These are phyloP conservation scores for Talaromyces sp. DNA, from an alignment of 2,329 filamentous ascomycete genomes.

Conservation along the genomic window DNA sequence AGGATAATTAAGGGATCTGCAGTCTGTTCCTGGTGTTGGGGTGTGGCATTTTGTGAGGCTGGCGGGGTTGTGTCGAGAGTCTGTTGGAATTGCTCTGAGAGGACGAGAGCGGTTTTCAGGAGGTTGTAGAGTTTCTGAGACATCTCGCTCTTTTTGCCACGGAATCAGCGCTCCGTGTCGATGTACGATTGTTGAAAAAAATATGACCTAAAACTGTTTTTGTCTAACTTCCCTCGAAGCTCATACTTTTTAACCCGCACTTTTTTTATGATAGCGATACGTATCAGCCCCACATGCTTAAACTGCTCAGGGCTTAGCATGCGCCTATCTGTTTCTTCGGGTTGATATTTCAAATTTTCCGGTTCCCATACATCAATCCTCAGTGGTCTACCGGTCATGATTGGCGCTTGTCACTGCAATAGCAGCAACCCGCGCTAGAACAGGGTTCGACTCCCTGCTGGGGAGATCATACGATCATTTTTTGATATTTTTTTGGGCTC, in stretches of 20 bases:
- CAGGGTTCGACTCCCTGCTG: conserved; percentile 5
- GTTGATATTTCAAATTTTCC: background rate
- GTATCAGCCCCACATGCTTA: background rate
- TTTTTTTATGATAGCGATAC: background rate
- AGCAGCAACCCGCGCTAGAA: conserved; percentile 3
- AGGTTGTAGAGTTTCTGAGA: conserved; percentile 30
- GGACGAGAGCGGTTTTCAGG: conserved; percentile 34
- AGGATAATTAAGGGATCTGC: conserved; percentile 56
- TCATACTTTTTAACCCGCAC: background rate
- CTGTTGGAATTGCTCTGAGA: conserved; percentile 40
- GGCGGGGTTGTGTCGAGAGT: conserved; percentile 30
- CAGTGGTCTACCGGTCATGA: conserved; percentile 6
- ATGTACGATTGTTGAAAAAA: background rate
- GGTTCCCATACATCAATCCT: background rate
- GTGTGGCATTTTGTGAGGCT: background rate
- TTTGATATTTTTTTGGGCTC: background rate
- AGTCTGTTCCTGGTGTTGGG: no score
- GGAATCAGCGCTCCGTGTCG: background rate
- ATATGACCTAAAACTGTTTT: no score
- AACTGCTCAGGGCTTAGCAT: background rate
- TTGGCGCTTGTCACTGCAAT: conserved; percentile 4
- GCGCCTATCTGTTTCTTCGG: background rate
- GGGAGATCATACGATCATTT: background rate
- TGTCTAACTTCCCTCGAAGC: background rate
- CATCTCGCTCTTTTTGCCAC: conserved; percentile 22